Percentiles rank a stretch among this genome's conserved stretches.
Evolutionary conservation across 495 filamentous ascomycete species (phyloP).

Genomic region (Cercophora newfieldiana): DNA sequence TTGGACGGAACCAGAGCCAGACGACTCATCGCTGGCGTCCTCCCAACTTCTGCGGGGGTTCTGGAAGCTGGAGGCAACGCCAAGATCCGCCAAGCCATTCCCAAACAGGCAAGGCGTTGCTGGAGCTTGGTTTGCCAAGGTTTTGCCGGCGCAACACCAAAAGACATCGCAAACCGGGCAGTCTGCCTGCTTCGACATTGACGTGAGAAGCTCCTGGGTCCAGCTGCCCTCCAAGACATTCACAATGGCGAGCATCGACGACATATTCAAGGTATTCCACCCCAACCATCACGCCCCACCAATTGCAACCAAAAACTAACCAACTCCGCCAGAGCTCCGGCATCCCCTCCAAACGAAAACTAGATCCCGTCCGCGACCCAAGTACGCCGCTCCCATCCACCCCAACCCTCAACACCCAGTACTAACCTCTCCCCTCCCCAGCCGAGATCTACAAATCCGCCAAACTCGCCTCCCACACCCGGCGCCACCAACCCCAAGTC

Average conservation of each 20-base stretch:
- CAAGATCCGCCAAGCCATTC: neutral
- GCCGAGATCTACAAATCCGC: conserved; percentile 86
- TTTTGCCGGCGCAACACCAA: conserved; percentile 12
- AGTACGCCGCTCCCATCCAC: conserved; percentile 55
- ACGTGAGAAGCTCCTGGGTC: neutral
- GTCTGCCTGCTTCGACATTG: conserved; percentile 11
- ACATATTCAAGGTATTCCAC: conserved; percentile 73
- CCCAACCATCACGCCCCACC: neutral
- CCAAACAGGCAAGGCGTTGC: neutral
- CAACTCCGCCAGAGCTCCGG: conserved; percentile 46
- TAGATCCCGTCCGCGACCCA: conserved; percentile 68
- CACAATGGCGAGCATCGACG: conserved; percentile 75
- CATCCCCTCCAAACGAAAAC: conserved; percentile 68
- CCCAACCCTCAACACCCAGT: neutral
- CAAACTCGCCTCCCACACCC: conserved; percentile 61
- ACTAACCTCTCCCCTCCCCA: conserved; percentile 30
- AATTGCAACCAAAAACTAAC: conserved; percentile 20
- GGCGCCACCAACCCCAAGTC: conserved; percentile 28
- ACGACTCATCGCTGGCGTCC: neutral
- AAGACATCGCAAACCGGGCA: neutral
- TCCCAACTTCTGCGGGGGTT: neutral
- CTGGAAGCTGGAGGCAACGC: neutral
- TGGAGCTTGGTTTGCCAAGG: neutral
- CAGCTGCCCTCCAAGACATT: neutral
- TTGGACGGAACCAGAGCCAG: neutral